A percentile compares a stretch with the other conserved stretches of the same genome.
phyloP scores from a whole-genome alignment of 2,329 filamentous ascomycete genomes.

The Zymoseptoria passerinii region DNA sequence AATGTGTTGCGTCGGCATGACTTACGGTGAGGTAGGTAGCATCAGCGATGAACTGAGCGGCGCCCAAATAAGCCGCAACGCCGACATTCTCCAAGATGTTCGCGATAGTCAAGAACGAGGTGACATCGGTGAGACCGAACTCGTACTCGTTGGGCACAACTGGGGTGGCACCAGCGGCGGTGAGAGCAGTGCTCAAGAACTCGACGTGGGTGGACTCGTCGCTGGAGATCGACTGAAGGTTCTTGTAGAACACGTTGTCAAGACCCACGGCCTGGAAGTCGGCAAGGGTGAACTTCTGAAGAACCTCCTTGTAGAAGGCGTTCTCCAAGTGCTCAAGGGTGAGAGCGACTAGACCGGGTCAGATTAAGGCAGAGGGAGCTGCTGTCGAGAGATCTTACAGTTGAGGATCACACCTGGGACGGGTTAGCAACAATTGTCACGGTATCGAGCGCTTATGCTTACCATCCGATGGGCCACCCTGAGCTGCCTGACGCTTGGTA shows the following conservation, averaged over 20 bases:
- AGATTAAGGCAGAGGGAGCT: no score
- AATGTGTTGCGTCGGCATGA: no score
- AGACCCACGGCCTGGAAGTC: conserved; percentile 48
- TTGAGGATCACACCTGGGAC: conserved; percentile 28
- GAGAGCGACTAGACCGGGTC: conserved; percentile 21
- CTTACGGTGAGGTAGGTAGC: conserved; percentile 46
- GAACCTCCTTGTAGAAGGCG: conserved; percentile 53
- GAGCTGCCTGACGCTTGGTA: conserved; percentile 11
- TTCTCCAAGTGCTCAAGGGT: conserved; percentile 46
- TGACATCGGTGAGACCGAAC: conserved; percentile 35
- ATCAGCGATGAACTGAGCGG: conserved; percentile 50
- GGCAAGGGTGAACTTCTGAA: conserved; percentile 47
- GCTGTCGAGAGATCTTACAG: conserved; percentile 12
- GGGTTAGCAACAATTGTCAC: neutral
- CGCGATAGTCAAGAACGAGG: conserved; percentile 45
- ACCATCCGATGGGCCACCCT: conserved; percentile 6
- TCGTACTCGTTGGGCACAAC: conserved; percentile 49
- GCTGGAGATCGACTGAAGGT: conserved; percentile 47
- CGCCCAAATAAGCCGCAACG: conserved; percentile 54
- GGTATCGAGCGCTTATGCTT: neutral
- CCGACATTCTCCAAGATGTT: conserved; percentile 49
- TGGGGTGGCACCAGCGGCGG: conserved; percentile 41
- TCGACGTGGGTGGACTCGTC: conserved; percentile 54
- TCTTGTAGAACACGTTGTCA: conserved; percentile 46
- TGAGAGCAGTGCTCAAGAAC: conserved; percentile 43